A percentile compares a stretch with the other conserved stretches of the same genome.
Evolutionary conservation across 2,329 filamentous ascomycete species (phyloP).

Genomic region (Didymosphaeria variabile): DNA sequence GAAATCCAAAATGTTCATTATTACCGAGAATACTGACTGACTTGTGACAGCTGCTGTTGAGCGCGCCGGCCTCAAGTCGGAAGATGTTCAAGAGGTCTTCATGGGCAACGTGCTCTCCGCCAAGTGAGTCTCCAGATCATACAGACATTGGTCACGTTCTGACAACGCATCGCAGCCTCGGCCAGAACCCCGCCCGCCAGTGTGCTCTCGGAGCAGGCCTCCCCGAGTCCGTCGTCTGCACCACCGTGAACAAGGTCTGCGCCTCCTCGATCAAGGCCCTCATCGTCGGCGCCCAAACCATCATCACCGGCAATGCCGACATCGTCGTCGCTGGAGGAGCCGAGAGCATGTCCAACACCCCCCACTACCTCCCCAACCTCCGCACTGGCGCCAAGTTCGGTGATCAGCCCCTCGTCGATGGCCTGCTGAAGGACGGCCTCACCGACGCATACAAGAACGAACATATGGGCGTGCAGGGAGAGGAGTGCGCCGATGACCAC

Average conservation of each 20-base stretch:
- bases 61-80: constrained; percentile 85
- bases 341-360: constrained; percentile 98
- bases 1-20: background rate
- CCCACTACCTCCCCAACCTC: constrained; percentile 91
- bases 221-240: constrained; percentile 79
- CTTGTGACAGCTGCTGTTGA: constrained; percentile 73
- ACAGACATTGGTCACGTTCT: constrained; percentile 12
- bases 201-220: constrained; percentile 91
- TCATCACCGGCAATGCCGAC: constrained; percentile 93
- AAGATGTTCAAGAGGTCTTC: constrained; percentile 94
- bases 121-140: constrained; percentile 68
- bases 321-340: constrained; percentile 93
- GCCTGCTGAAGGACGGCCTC: constrained; percentile 91
- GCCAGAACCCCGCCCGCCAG: constrained; percentile 95
- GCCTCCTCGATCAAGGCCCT: constrained; percentile 94
- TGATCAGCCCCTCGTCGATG: constrained; percentile 87
- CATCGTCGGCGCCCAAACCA: constrained; percentile 93
- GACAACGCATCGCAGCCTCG: constrained; percentile 69
- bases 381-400: constrained; percentile 94
- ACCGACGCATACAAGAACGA: constrained; percentile 95
- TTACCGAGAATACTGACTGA: background rate
- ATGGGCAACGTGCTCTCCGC: constrained; percentile 98
- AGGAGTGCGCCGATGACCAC: constrained; percentile 90
- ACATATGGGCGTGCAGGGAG: constrained; percentile 93
- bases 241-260: constrained; percentile 99